Evolutionary conservation across 768 basidiomycete genomes (phyloP).

Genomic region (Tulasnella sp.): DNA sequence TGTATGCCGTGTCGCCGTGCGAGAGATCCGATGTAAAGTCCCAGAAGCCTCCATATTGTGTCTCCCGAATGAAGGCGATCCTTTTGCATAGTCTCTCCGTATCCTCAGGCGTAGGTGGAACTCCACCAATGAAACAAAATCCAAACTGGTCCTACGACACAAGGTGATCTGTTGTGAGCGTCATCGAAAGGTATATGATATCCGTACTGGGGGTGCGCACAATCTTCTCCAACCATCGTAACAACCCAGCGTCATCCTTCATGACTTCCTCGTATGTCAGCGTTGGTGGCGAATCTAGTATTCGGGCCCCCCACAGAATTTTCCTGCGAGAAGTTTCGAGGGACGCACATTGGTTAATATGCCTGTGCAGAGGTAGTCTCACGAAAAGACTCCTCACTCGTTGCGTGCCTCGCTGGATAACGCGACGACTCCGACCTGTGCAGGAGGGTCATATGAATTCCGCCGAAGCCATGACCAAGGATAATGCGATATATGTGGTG

Average conservation of each 20-base stretch:
- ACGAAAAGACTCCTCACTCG: not conserved
- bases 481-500: conserved; percentile 67
- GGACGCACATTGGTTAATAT: too few relatives aligned
- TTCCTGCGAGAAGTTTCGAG: too few relatives aligned
- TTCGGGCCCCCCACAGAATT: conserved; percentile 71
- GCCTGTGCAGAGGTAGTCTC: not conserved
- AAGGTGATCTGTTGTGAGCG: not conserved
- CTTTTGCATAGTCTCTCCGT: conserved; percentile 68
- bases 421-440: not conserved
- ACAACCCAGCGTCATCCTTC: conserved; percentile 54
- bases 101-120: conserved; percentile 68
- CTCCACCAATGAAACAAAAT: conserved; percentile 75
- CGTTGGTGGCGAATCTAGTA: conserved; percentile 61
- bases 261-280: conserved; percentile 66
- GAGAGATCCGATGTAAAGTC: conserved; percentile 87
- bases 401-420: not conserved
- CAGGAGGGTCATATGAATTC: conserved; percentile 70
- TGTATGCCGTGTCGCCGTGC: conserved; percentile 91
- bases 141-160: conserved; percentile 66
- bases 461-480: conserved; percentile 76
- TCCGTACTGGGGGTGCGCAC: conserved; percentile 34
- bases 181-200: not conserved
- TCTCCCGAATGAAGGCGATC: conserved; percentile 84
- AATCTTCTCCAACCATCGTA: conserved; percentile 70
- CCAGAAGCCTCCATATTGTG: conserved; percentile 91